Base-by-base conservation (phyloP, 1,139 yeast genomes). In the Kazachstania sp. region DNA sequence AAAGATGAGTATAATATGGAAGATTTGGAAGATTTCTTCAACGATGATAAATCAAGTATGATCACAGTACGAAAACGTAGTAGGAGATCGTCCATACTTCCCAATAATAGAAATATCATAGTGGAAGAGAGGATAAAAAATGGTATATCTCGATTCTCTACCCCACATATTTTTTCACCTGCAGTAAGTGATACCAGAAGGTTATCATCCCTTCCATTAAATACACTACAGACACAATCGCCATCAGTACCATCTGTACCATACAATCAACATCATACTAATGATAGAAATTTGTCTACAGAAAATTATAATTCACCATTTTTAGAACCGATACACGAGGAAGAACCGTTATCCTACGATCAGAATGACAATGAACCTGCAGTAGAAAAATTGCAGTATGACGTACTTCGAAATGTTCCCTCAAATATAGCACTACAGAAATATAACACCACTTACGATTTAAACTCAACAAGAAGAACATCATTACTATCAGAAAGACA, bases 1-100 rank as follows among this genome's bases (percentile, higher is more conserved):
- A 75, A 78, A 54, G 94, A 85, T 63, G 77, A 76, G 49, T 75
- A 79, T 60, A 83, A 87, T 35, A 78, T 86, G 82, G 95, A 87
- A 60, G 85, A 82, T 57, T 66, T 86, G 38, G 85, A 83, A 55
- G 95, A 81, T 47, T 87, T 83, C 67, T 86, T 86, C 55, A 73
- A 74, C 37, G 81, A 77, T 23, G 74, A 67, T 39, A 63, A 60
- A 23, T 54, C 58, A 3, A 57, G 56, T 41, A 48, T 49, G 30
- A 56, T 60, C 34, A 48, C 49, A 15, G 44, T 51, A 8, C 47
- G 49, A 37, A 38, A 32, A 47, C 28, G 53, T 38, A 49, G 57
- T n/a, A 57, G 53, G 38, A 50, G 38, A 39, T 51, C 61, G 7
- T 58, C 63, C 7, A n/a, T 56, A 18, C 46, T 56, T n/a, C 29